Base-by-base conservation (phyloP, 306 rosid genomes). In the Quercus suber region DNA sequence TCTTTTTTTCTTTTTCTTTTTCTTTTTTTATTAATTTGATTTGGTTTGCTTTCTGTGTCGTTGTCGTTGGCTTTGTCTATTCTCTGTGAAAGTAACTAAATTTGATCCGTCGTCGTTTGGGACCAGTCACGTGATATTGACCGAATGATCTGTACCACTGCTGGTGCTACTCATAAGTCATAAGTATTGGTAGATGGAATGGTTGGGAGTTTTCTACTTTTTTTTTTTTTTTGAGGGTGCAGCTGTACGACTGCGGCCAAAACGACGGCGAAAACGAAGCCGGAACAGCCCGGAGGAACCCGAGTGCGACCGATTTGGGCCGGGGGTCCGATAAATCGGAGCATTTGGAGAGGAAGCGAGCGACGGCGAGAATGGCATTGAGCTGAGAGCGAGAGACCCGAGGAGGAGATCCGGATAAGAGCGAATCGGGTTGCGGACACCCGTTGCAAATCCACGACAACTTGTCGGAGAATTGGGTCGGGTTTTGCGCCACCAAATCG, bases 341-440 rank as follows among this genome's bases (percentile, higher is more conserved):
- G 73, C 94, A 95, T 43, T 89, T 89, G 59, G 99, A 95, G 61
- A 95, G 69, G 76, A 95, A 89, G 19, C 97, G 89, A 6, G 96
- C 91, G 53, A 95, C 92, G 75, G 93, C 98, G 70, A 88, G 88
- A 49, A 95, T 86, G 78, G 99, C 98, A 90, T 95, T 92, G 90
- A 95, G 97, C 83, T 95, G 99, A 30, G 95, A 82, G 19, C 90
- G 92, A 52, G 99, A 88, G 86, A 92, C 90, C 88, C 97, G 82
- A 74, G 90, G 82, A 74, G 90, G 88, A 83, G 96, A 92, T 91
- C 97, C 93, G 23, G 85, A 58, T 0, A 87, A 82, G 6, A 95
- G 91, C 57, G 82, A 77, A 71, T 90, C 97, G 58, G 97, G 88
- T 49, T 91, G 85, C 0, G 99, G 98, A 45, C 97, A 92, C 81